Evolutionary conservation across 495 filamentous ascomycete genomes (phyloP).

Genomic region (Penicillium fimorum): DNA sequence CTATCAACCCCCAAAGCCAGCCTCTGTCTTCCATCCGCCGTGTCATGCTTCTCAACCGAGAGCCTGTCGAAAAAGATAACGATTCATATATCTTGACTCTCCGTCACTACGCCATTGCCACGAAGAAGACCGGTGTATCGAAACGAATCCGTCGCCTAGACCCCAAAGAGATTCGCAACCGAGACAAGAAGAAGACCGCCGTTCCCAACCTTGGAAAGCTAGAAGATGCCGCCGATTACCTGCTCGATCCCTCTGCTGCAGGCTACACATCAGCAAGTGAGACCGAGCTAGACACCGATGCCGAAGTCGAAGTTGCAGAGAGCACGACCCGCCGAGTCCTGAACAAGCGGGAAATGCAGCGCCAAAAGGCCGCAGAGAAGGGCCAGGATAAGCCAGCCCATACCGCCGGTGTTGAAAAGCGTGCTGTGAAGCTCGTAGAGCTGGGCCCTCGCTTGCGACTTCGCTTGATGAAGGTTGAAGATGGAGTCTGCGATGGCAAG

Average conservation of each 20-base stretch:
- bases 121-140: slow-evolving; percentile 79
- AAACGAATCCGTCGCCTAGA: slow-evolving; percentile 79
- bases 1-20: slow-evolving; percentile 88
- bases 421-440: slow-evolving; percentile 87
- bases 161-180: slow-evolving; percentile 72
- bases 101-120: slow-evolving; percentile 92
- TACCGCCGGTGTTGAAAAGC: slow-evolving; percentile 63
- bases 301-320: slow-evolving; percentile 88
- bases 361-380: slow-evolving; percentile 45
- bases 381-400: slow-evolving; percentile 33
- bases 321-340: slow-evolving; percentile 67
- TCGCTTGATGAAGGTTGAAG: slow-evolving; percentile 92
- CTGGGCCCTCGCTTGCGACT: slow-evolving; percentile 87
- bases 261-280: slow-evolving; percentile 93
- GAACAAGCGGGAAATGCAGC: slow-evolving; percentile 60
- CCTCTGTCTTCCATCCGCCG: slow-evolving; percentile 85
- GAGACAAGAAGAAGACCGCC: slow-evolving; percentile 61
- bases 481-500: slow-evolving; percentile 85
- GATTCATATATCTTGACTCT: slow-evolving; percentile 83
- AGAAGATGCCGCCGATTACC: slow-evolving; percentile 92
- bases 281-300: slow-evolving; percentile 89
- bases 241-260: slow-evolving; percentile 78
- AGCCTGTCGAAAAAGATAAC: slow-evolving; percentile 53
- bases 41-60: slow-evolving; percentile 86
- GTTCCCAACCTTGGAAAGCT: slow-evolving; percentile 88